Evolutionary conservation across 1,284 basidiomycete genomes (phyloP).

Genomic region (Leccinum solheimii): DNA sequence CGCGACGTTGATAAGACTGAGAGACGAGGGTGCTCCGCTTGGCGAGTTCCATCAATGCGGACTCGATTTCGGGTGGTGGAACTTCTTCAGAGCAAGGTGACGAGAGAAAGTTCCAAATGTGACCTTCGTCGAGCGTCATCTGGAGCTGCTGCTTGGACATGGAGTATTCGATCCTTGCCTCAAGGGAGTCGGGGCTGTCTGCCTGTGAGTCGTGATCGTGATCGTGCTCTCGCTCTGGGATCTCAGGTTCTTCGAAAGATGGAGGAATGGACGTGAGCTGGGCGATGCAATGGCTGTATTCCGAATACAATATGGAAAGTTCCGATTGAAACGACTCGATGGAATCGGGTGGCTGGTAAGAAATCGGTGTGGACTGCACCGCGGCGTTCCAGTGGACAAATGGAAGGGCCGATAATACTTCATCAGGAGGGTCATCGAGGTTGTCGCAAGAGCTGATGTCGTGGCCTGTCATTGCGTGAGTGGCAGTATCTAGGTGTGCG

Average conservation of each 20-base stretch:
- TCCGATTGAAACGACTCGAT: slow-evolving; percentile 31
- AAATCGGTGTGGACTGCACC: slow-evolving; percentile 20
- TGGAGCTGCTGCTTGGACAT: slow-evolving; percentile 67
- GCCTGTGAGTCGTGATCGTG: slow-evolving; percentile 7
- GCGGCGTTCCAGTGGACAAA: slow-evolving; percentile 27
- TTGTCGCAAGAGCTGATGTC: slow-evolving; percentile 4
- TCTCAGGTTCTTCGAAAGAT: slow-evolving; percentile 18
- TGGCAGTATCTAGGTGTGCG: slow-evolving; percentile 9
- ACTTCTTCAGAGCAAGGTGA: slow-evolving; percentile 5
- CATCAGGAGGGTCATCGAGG: slow-evolving; percentile 16
- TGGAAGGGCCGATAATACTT: slow-evolving; percentile 22
- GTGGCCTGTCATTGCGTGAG: slow-evolving; percentile 7
- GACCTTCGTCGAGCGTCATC: slow-evolving; percentile 61
- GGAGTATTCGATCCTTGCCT: slow-evolving; percentile 44
- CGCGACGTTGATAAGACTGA: slow-evolving; percentile 62
- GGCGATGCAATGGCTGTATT: slow-evolving; percentile 50
- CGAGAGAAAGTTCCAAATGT: slow-evolving; percentile 56
- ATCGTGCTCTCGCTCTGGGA: slow-evolving; percentile 11
- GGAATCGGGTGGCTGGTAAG: slow-evolving; percentile 19
- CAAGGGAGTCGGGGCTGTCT: slow-evolving; percentile 33
- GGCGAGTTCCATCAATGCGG: slow-evolving; percentile 41
- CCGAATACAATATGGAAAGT: slow-evolving; percentile 48
- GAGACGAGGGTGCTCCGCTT: slow-evolving; percentile 55
- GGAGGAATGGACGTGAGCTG: slow-evolving; percentile 44
- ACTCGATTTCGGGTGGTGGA: slow-evolving; percentile 23